A percentile compares a stretch with the other conserved stretches of the same genome.
These are phyloP conservation scores for Suillus lakei DNA, from an alignment of 768 basidiomycete species.

Conservation along the genomic window DNA sequence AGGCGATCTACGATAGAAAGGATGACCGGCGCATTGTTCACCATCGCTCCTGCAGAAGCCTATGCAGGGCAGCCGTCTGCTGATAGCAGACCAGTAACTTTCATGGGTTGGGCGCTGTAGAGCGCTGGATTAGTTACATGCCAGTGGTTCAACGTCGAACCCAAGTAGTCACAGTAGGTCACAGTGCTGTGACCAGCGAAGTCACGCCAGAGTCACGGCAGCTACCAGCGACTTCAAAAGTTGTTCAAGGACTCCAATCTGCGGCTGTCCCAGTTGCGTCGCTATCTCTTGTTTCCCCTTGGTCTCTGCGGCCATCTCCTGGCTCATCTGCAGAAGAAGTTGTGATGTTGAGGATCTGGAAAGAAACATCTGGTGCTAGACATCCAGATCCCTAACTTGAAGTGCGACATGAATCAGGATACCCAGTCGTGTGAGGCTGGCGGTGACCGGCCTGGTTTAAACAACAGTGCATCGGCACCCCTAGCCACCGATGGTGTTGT, in stretches of 20 bases:
- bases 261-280: not conserved
- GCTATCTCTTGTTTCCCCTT: not conserved
- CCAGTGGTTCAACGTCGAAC: not conserved
- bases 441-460: constrained; percentile 29
- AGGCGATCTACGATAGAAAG: constrained; percentile 32
- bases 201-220: not conserved
- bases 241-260: not conserved
- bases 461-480: constrained; percentile 21
- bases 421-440: constrained; percentile 33
- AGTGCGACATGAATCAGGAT: constrained; percentile 24
- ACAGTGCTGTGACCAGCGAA: not conserved
- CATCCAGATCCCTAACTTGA: constrained; percentile 17
- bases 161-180: not conserved
- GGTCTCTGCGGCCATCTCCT: not conserved
- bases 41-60: constrained; percentile 32
- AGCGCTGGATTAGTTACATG: not conserved
- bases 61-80: not conserved
- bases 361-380: constrained; percentile 51
- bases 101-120: not conserved
- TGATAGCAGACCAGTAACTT: not conserved
- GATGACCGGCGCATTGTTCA: constrained; percentile 56
- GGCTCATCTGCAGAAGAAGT: not conserved
- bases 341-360: constrained; percentile 56
- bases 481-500: constrained; percentile 15
- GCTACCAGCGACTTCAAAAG: not conserved